Evolutionary conservation across 768 basidiomycete genomes (phyloP), one percentile per base, ranked within the genome.

Genomic region (Auricularia sp.): DNA sequence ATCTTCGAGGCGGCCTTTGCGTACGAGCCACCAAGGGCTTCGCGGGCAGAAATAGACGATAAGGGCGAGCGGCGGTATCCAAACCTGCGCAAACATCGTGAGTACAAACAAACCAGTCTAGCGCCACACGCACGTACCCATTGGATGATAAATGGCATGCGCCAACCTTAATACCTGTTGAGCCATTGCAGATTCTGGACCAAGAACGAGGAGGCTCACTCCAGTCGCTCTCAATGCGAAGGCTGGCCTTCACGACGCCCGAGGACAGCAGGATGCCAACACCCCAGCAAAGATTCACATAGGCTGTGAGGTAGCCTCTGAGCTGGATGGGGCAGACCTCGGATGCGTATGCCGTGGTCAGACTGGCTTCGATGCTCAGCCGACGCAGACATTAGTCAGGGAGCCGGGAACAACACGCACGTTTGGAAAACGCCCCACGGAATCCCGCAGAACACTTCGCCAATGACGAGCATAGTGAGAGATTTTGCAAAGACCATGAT

Each of bases 251-350:
- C 42, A 71, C 62, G n/a, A 73, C 71, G 42, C 70, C 73, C 3
- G 68, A 67, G 4, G 68, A 65, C 21, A 73, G 39, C 21, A 74
- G 59, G 44, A 71, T 70, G 11, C 71, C 71, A 58, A 71, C 65
- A 54, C 69, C 70, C 73, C 73, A 77, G 66, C 76, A 78, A n/a
- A 47, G 14, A 65, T 76, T 77, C 66, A 74, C 71, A 65, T 71
- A 72, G 21, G 68, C 64, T 14, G 72, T 70, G n/a, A 73, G 64
- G 66, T 71, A 71, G 24, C 67, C 71, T 63, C 73, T 69, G 1
- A 74, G 66, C 44, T 71, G 68, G 56, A 73, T 71, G 10, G 74
- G 74, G 63, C 72, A 73, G 35, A 75, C 69, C 51, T 76, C 75
- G 42, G 72, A 68, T 13, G 76, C 76, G 63, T 76, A 77, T 1